Evolutionary conservation across 1,284 basidiomycete genomes (phyloP), one percentile per base, ranked within the genome.

Genomic region (Earliella scabrosa): DNA sequence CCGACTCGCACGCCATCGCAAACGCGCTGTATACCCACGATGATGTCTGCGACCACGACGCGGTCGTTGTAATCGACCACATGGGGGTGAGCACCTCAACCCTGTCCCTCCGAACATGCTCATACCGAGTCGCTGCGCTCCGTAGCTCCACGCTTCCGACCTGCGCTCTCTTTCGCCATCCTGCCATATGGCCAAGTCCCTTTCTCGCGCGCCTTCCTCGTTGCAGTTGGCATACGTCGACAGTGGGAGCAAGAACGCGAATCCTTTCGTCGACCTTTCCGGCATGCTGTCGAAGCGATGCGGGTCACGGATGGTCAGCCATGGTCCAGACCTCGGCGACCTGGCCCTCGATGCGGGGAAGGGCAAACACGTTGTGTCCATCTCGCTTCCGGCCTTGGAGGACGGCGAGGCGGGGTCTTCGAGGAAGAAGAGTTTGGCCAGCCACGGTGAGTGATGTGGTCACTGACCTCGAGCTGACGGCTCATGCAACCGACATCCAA

Each of bases 71-170:
- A 6, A 73, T 90, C 41, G 79, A 88, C 61, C 89, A 91, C 54
- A 81, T 83, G 24, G 87, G 87, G 29, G 89, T 90, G 69, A 62
- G 82, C 75, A 27, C 41, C 29, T 21, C 32, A 46, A 40, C 24
- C 29, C 45, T 29, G 46, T 29, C n/a, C 27, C 36, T 41, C 3
- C 40, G 24, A 34, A 46, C 43, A 44, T 23, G 26, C 20, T 56
- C 35, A 53, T n/a, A 32, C 43, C 36, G 49, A 50, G 18, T 55
- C 27, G 26, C 24, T 26, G 10, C 11, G 29, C 43, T 38, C 45
- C 26, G 32, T 50, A 90, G 89, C 73, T 88, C 2, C 88, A 87
- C 64, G 85, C 87, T 24, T 86, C 86, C 6, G 88, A 91, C 73
- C 73, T 91, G 29, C 85, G 85, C 31, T 70, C 72, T 10, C 80